phyloP scores from a whole-genome alignment of 495 filamentous ascomycete species.

The Penicillium mononematosum region DNA sequence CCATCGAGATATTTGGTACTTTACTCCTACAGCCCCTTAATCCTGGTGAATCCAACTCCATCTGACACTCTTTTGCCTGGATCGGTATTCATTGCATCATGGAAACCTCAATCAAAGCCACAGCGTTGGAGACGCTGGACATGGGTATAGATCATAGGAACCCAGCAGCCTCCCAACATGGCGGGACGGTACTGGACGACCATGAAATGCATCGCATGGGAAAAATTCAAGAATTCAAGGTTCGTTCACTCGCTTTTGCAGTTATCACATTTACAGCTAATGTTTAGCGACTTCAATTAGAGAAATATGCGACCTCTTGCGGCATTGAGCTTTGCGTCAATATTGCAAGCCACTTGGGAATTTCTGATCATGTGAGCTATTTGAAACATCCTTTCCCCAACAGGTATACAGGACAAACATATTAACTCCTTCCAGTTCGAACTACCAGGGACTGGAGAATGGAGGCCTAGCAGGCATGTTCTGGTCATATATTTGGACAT shows the following conservation, averaged over 20 bases:
- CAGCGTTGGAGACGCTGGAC: background rate
- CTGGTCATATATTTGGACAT: background rate
- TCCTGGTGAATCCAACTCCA: background rate
- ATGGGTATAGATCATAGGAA: background rate
- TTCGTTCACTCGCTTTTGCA: background rate
- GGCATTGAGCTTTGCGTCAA: background rate
- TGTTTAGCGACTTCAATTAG: background rate
- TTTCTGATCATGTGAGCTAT: background rate
- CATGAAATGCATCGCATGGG: background rate
- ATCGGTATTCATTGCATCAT: background rate
- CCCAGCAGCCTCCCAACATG: background rate
- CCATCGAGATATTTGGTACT: background rate
- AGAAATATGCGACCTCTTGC: background rate
- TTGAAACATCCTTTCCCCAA: background rate
- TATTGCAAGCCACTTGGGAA: background rate
- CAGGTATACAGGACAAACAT: too few relatives aligned
- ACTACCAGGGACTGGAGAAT: background rate
- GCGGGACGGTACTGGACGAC: background rate
- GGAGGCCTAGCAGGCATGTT: background rate
- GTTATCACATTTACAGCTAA: background rate
- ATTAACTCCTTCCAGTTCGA: background rate
- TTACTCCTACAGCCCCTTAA: background rate
- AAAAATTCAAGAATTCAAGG: background rate
- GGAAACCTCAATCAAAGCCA: conserved; percentile 1
- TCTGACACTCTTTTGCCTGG: background rate